Conservation (phyloP, 2,329 filamentous ascomycete species). For the Colletotrichum karsti region DNA sequence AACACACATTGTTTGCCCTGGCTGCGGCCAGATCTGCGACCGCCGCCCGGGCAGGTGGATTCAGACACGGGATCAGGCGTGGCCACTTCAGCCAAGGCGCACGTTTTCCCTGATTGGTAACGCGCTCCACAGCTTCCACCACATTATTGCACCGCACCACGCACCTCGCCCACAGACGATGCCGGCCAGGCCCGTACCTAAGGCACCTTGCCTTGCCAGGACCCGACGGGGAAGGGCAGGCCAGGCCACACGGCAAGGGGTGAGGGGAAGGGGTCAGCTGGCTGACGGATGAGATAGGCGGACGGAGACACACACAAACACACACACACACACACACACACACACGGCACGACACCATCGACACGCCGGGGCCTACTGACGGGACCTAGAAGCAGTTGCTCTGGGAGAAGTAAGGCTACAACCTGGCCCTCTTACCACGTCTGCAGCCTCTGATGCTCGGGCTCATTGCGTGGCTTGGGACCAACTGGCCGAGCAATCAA, state of each 20-base stretch:
- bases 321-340: no score
- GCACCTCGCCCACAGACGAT: conserved; percentile 20
- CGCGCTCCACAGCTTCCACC: conserved; percentile 20
- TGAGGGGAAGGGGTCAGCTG: background rate
- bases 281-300: background rate
- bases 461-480: no score
- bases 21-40: conserved; percentile 31
- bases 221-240: background rate
- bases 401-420: no score
- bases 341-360: no score
- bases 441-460: no score
- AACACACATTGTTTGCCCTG: conserved; percentile 7
- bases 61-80: conserved; percentile 25
- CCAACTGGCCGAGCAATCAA: no score
- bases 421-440: no score
- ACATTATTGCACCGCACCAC: conserved; percentile 20
- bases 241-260: background rate
- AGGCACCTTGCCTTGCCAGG: conserved; percentile 17
- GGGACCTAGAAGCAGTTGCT: no score
- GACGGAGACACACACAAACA: background rate
- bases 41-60: conserved; percentile 29
- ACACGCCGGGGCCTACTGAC: no score
- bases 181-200: conserved; percentile 26
- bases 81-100: conserved; percentile 26
- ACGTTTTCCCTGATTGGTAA: conserved; percentile 27